These are phyloP conservation scores for Osmanthus fragrans DNA, from an alignment of 257 asterid species.

Conservation along the genomic window DNA sequence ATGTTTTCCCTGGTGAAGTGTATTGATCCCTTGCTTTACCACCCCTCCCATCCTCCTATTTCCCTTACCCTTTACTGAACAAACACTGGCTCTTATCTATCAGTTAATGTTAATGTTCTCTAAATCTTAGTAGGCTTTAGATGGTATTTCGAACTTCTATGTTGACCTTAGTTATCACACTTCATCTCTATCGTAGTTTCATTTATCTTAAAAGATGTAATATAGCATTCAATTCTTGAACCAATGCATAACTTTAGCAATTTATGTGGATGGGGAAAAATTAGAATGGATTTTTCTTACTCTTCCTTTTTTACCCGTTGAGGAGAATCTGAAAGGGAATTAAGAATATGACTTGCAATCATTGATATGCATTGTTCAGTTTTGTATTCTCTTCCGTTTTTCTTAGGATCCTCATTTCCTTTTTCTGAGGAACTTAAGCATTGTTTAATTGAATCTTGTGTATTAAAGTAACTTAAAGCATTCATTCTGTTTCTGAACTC, in stretches of 20 bases:
- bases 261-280: constrained; percentile 8
- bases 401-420: not conserved
- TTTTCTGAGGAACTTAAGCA: not conserved
- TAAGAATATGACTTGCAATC: constrained; percentile 4
- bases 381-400: constrained; percentile 2
- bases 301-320: not conserved
- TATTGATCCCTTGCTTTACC: not conserved
- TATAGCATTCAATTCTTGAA: not conserved
- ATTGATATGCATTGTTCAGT: constrained; percentile 6
- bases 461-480: constrained; percentile 2
- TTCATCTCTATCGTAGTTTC: not conserved
- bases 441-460: not conserved
- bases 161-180: not conserved
- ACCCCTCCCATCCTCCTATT: not conserved
- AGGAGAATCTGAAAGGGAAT: not conserved
- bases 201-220: not conserved
- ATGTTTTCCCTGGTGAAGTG: not conserved
- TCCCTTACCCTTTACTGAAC: not conserved
- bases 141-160: not conserved
- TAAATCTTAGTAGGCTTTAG: not conserved
- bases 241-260: not conserved
- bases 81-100: not conserved
- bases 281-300: constrained; percentile 1
- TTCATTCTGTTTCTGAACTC: constrained; percentile 15
- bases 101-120: not conserved